phyloP scores from a whole-genome alignment of 2,329 filamentous ascomycete genomes.

The Exophiala sp. region DNA sequence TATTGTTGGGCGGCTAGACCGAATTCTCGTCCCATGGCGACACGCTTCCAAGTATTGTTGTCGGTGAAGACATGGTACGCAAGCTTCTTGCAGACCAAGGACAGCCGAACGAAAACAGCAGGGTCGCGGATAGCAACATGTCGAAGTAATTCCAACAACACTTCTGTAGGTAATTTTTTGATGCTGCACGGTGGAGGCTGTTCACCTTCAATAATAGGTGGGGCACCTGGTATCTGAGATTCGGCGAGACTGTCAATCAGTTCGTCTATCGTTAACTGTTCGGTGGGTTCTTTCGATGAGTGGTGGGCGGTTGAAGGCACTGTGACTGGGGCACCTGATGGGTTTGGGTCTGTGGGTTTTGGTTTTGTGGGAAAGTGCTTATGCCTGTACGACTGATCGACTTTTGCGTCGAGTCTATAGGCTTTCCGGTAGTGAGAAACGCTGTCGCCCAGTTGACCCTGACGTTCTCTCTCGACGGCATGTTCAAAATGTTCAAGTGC shows the following conservation, averaged over 20 bases:
- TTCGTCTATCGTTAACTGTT: slow-evolving; percentile 56
- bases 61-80: slow-evolving; percentile 82
- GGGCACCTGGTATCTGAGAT: slow-evolving; percentile 64
- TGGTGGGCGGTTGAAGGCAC: slow-evolving; percentile 55
- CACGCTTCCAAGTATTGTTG: slow-evolving; percentile 77
- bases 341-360: slow-evolving; percentile 46
- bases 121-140: slow-evolving; percentile 74
- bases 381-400: slow-evolving; percentile 82
- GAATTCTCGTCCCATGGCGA: slow-evolving; percentile 67
- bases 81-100: slow-evolving; percentile 80
- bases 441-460: slow-evolving; percentile 85
- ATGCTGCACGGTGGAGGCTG: slow-evolving; percentile 77
- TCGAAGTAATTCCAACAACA: slow-evolving; percentile 73
- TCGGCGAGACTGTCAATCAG: slow-evolving; percentile 73
- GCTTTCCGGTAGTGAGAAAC: slow-evolving; percentile 83
- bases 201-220: slow-evolving; percentile 67
- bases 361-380: slow-evolving; percentile 76
- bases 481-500: slow-evolving; percentile 91
- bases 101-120: slow-evolving; percentile 69
- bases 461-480: slow-evolving; percentile 81
- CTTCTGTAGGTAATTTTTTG: slow-evolving; percentile 72
- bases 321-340: slow-evolving; percentile 50
- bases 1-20: slow-evolving; percentile 85
- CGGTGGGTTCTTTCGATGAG: slow-evolving; percentile 48
- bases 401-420: slow-evolving; percentile 77